Evolutionary conservation across 768 basidiomycete genomes (phyloP).

Genomic region (Tulasnella sp.): DNA sequence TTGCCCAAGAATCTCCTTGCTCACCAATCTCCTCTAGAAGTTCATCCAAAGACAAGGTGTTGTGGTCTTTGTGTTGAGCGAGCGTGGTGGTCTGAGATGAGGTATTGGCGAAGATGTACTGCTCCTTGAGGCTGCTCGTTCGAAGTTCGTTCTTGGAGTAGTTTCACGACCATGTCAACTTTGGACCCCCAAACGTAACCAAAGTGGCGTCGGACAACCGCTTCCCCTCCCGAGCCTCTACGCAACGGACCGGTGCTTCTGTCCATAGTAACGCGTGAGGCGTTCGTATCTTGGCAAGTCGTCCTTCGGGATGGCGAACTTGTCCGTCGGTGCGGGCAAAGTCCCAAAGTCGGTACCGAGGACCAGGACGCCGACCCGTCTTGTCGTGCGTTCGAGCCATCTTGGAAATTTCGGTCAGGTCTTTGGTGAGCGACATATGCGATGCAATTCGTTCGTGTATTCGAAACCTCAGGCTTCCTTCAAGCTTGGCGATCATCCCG

Average conservation of each 20-base stretch:
- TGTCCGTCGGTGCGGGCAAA: conserved; percentile 65
- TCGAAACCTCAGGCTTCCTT: conserved; percentile 96
- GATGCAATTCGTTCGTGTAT: conserved; percentile 89
- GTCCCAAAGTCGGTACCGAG: conserved; percentile 97
- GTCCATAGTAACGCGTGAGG: conserved; percentile 87
- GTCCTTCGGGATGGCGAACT: conserved; percentile 82
- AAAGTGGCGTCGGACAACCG: conserved; percentile 10
- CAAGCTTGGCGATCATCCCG: conserved; percentile 94
- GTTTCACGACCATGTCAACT: conserved; percentile 98
- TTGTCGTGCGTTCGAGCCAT: conserved; percentile 67
- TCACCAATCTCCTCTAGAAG: conserved; percentile 64
- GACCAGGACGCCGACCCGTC: conserved; percentile 82
- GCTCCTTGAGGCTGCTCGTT: conserved; percentile 86
- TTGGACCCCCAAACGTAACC: conserved; percentile 43
- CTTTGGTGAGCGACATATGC: conserved; percentile 95
- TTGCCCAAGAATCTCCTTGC: conserved; percentile 53
- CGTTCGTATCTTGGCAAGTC: conserved; percentile 79
- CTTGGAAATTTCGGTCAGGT: conserved; percentile 90
- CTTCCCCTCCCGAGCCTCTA: not conserved
- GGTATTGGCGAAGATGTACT: conserved; percentile 92
- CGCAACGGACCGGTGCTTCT: conserved; percentile 57
- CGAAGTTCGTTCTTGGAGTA: conserved; percentile 93
- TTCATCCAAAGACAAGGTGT: conserved; percentile 74
- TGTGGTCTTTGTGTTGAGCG: conserved; percentile 84
- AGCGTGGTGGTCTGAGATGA: conserved; percentile 94